phyloP scores from a whole-genome alignment of 257 asterid species.

The Mitragyna speciosa region DNA sequence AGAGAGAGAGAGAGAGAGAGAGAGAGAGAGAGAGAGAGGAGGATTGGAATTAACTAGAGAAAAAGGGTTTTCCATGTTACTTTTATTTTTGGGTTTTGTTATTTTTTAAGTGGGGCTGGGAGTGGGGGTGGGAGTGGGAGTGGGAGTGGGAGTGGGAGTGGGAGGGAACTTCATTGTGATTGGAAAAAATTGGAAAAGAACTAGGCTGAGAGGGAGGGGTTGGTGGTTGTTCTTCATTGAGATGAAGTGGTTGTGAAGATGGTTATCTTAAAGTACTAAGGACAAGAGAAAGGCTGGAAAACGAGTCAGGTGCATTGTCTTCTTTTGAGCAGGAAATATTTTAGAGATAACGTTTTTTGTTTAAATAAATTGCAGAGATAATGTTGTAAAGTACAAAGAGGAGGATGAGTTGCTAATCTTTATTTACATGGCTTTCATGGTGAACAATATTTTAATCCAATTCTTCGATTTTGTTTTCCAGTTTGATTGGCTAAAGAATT shows the following conservation, averaged over 20 bases:
- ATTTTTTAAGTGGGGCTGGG: no score
- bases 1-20: no score
- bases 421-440: neutral
- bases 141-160: no score
- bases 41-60: no score
- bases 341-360: no score
- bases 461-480: neutral
- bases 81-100: no score
- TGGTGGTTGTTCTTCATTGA: conserved; percentile 4
- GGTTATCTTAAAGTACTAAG: conserved; percentile 24
- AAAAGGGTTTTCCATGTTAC: no score
- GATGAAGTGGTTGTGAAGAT: conserved; percentile 33
- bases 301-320: conserved; percentile 25
- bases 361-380: neutral
- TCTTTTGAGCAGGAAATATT: conserved; percentile 17
- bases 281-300: conserved; percentile 25
- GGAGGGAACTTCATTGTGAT: no score
- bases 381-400: neutral
- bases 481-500: no score
- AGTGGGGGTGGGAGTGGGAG: no score
- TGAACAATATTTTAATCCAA: neutral
- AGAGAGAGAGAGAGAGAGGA: no score
- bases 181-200: neutral
- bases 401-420: neutral
- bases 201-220: neutral